Evolutionary conservation across 495 filamentous ascomycete species (phyloP), one percentile per base, ranked within the genome.

Genomic region (Pyrenopolyporus hunteri): DNA sequence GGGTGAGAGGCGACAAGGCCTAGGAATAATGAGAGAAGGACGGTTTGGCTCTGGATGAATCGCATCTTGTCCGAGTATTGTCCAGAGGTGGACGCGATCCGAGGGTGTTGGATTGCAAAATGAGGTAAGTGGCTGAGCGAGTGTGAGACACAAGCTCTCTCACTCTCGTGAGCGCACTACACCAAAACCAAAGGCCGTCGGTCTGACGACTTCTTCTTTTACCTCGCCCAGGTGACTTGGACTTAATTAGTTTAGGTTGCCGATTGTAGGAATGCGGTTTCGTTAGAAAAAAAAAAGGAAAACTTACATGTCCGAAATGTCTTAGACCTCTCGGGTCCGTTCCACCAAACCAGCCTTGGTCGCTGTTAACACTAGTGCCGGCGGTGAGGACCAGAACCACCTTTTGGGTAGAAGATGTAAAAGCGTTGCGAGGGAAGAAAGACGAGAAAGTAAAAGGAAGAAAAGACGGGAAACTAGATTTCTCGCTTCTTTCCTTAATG

Each of bases 1-100:
- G 79, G 78, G 23, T 68, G 48, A 13, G 80, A 76, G 25, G 67
- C 62, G 47, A 74, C 69, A 57, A 76, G 74, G 10, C 74, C 52
- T 47, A 73, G 63, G 46, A 76, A 47, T 25, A 67, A 61, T 22
- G 66, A 44, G 23, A 73, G 48, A 29, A 70, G 37, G 20, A 54
- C 25, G 8, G 50, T 44, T 56, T 40, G 51, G 26, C 19, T 35
- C 23, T 48, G 56, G 44, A 17, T 51, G 19, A 31, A 47, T 55
- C 63, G 68, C 68, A 71, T 71, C 42, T 64, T 71, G 66, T 50
- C 42, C 32, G 63, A 59, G 59, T 59, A 46, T 36, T 6, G 48
- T 49, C 49, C 35, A 43, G 14, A 52, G 33, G n/a, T 40, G 44
- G 50, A 60, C 56, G 35, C 32, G 33, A 54, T 37, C 50, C 13